Evolutionary conservation across 2,329 filamentous ascomycete genomes (phyloP), one percentile per base, ranked within the genome.

Genomic region (Penicillium janthinellum): DNA sequence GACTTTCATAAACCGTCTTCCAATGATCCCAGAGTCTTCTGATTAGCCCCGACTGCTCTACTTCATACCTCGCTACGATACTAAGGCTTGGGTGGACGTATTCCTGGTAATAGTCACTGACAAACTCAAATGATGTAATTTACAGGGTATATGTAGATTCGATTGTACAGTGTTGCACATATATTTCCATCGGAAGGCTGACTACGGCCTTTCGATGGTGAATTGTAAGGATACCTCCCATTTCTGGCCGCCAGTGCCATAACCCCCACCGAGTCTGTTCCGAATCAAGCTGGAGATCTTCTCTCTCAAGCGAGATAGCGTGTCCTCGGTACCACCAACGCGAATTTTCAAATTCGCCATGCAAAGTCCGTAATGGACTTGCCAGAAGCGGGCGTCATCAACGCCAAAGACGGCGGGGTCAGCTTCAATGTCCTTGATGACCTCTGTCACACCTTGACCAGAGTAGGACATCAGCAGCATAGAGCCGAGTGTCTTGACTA

Each of bases 191-290:
- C n/a, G 4, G 2, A 41, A 22, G n/a, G n/a, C 15, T 8, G 11
- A 17, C 42, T 57, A 65, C 35, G 57, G 20, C 39, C 76, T 78
- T 66, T 86, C 84, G 57, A 83, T 73, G 48, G 79, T 87, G 72
- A 92, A 87, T 79, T 98, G 92, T 54, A 96, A 83, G 49, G 90
- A 96, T 14, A 98, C 91, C 78, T 99, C 95, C 95, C 95, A 99
- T 70, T 88, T 88, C 72, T 95, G 83, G 39, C 88, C 90, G 14
- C 86, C 87, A 45, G 86, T 85, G 8, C 93, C 93, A 75, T 96
- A 96, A 1, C 90, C 91, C 61, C 94, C 94, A 4, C 92, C 93
- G 7, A 99, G 80, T 35, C 91, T 84, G 71, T 95, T 96, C 74
- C 91, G 89, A 54, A 99, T 88, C 70, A 97, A 79, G 59, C 88